Evolutionary conservation across 495 filamentous ascomycete genomes (phyloP), one percentile per base, ranked within the genome.

Genomic region (Cenococcum geophilum): DNA sequence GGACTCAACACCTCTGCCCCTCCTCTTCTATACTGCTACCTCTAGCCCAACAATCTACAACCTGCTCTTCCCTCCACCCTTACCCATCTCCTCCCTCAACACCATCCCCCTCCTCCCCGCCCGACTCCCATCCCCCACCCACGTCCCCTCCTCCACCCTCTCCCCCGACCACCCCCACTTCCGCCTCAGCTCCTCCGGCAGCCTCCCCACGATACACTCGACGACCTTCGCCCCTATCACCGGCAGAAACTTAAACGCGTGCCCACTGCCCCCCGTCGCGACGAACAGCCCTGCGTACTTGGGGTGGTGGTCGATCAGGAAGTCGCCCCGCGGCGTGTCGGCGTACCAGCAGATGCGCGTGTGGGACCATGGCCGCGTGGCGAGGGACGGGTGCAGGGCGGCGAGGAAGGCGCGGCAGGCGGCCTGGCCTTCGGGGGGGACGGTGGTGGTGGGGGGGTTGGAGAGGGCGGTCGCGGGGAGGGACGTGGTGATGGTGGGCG

Each of bases 361-460:
- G 14, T 76, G 72, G 37, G 74, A 70, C 67, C 91, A 96, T 73
- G 25, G 84, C 78, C 45, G 74, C 73, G 0, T 87, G 87, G 4
- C 89, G 73, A 96, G 76, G 32, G 75, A 73, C 0, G 89, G 89
- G 1, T 92, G 74, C 68, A 88, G 79, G 58, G 83, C 76, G 9
- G 72, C 69, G 20, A 95, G 72, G 14, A 84, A 85, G 1, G 74
- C 64, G 11, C 87, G 82, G 59, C 86, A 83, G 4, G 80, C 83
- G 10, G 73, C 63, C 53, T 84, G 79, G 12, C 80, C 89, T 58
- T 91, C 88, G 10, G 51, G 21, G 0, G 86, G 82, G 27, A 87
- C 77, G 59, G 45, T 78, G 72, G 5, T 49, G 55, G 0, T 78
- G 9, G 20, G 55, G 18, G 62, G 76, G 52, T 78, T 68, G 32